Base-by-base conservation (phyloP, 1,284 basidiomycete species). In the Fomes fomentarius region DNA sequence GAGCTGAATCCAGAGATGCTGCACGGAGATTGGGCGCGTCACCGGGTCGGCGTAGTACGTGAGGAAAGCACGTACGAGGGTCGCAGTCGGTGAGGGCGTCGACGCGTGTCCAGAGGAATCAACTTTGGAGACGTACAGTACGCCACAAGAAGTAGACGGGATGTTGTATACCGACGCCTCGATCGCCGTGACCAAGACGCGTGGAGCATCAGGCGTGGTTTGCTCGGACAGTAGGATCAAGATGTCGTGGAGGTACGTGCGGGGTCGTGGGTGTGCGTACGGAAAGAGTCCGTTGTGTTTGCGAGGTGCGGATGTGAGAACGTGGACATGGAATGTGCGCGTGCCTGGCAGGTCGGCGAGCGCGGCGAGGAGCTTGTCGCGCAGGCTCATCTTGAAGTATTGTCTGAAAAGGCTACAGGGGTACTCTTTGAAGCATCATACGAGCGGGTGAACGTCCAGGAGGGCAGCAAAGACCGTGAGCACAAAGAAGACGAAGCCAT, bases 91-190 rank as follows among this genome's bases (percentile, higher is more conserved):
- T 42, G 87, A 79, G 3, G 83, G 84, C 7, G 69, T 54, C 25
- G 65, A 63, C 0, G 78, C 84, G 60, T 92, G 93, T 0, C 96
- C 96, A 0, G 94, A 94, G 12, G 94, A 88, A 70, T 98, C 97
- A 51, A 98, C 86, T 73, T 99, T 99, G 46, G 93, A 92, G 42
- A 98, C 80, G 72, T 98, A 98, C 21, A 99, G 74, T 31, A 99
- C 81, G 1, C 85, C 86, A 50, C 81, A 83, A 2, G 79, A 80
- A 1, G 89, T 87, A 2, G 81, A 64, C 4, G 90, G 89, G 44
- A 92, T 67, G 40, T 85, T 84, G 77, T 94, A 98, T 28, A 98
- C 74, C 51, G 78, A 83, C 0, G 87, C 91, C 66, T 96, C 94
- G 58, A 98, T 81, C 1, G 89, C 96, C 7, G 87, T 81, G 25